Conservation (phyloP, 345 rosid genomes). For the Kernera saxatilis region DNA sequence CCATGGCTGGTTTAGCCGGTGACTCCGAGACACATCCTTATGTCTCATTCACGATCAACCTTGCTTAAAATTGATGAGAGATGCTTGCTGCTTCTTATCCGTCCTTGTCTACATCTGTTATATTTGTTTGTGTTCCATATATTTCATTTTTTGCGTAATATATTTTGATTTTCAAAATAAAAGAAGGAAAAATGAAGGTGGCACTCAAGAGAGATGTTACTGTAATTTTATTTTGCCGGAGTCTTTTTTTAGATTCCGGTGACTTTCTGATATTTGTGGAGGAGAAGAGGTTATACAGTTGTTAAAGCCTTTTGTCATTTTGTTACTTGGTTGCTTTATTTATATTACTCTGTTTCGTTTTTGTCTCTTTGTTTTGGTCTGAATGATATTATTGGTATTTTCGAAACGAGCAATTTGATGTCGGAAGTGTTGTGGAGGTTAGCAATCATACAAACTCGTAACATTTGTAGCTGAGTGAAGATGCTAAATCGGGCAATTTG, state of each 20-base stretch:
- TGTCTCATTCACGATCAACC: constrained; percentile 91
- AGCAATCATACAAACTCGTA: neutral
- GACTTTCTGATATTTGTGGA: constrained; percentile 18
- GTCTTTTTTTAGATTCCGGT: constrained; percentile 22
- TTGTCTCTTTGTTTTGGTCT: constrained; percentile 6
- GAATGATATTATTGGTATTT: constrained; percentile 2
- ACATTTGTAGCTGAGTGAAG: neutral
- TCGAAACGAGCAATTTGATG: neutral
- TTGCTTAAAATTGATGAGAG: constrained; percentile 44
- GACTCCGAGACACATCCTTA: constrained; percentile 78
- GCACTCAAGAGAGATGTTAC: constrained; percentile 25
- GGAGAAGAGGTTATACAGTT: constrained; percentile 19
- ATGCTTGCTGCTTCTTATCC: constrained; percentile 20
- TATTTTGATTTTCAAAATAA: constrained; percentile 25
- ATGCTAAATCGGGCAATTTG: neutral
- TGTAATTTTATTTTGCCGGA: constrained; percentile 29
- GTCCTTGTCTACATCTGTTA: constrained; percentile 17
- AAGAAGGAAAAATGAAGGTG: constrained; percentile 15
- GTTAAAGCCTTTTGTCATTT: constrained; percentile 21
- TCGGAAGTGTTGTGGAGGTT: neutral
- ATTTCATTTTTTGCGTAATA: constrained; percentile 13
- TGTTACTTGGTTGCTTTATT: constrained; percentile 7
- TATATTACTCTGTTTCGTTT: neutral
- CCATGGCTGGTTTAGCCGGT: constrained; percentile 73
- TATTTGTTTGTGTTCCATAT: constrained; percentile 27